These are phyloP conservation scores for Coemansia reversa DNA, from an alignment of 192 early-diverging fungal species.

Conservation along the genomic window DNA sequence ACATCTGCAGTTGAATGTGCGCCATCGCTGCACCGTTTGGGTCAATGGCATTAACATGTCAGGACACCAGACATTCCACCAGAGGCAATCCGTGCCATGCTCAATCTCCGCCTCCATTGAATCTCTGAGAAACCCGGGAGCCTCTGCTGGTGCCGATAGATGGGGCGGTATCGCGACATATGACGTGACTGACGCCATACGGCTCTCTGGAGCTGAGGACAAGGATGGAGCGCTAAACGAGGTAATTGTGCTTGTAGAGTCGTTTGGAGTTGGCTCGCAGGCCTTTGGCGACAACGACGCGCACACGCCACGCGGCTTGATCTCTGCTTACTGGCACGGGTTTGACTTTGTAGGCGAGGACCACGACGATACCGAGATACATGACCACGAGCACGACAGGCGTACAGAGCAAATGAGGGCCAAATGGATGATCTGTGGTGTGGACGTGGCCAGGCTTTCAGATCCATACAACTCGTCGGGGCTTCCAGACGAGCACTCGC, in stretches of 20 bases:
- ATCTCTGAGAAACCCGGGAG: constrained; percentile 29
- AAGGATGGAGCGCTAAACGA: constrained; percentile 62
- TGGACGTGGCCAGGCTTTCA: constrained; percentile 64
- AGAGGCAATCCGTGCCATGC: constrained; percentile 49
- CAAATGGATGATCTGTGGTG: constrained; percentile 69
- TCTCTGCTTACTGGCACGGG: constrained; percentile 63
- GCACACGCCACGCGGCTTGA: constrained; percentile 70
- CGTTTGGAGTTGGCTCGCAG: constrained; percentile 71
- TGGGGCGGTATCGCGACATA: constrained; percentile 62
- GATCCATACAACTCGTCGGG: constrained; percentile 68
- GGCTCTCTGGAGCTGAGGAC: constrained; percentile 32
- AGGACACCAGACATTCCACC: constrained; percentile 76
- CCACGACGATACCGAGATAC: constrained; percentile 54
- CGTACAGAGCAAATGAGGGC: constrained; percentile 51
- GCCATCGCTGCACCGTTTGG: constrained; percentile 70
- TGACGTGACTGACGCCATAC: constrained; percentile 51
- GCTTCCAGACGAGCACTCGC: constrained; percentile 66
- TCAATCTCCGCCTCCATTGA: constrained; percentile 8
- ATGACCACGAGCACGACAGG: constrained; percentile 42
- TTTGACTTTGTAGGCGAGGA: constrained; percentile 51
- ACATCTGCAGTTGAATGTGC: constrained; percentile 62
- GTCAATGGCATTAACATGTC: constrained; percentile 73
- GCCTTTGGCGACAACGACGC: constrained; percentile 73
- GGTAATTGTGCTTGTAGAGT: constrained; percentile 71
- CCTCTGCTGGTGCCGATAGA: constrained; percentile 60